Percentiles rank a stretch among this genome's conserved stretches.
These are phyloP conservation scores for Vitis rupestris DNA, from an alignment of 164 flowering plant genomes.

Conservation along the genomic window DNA sequence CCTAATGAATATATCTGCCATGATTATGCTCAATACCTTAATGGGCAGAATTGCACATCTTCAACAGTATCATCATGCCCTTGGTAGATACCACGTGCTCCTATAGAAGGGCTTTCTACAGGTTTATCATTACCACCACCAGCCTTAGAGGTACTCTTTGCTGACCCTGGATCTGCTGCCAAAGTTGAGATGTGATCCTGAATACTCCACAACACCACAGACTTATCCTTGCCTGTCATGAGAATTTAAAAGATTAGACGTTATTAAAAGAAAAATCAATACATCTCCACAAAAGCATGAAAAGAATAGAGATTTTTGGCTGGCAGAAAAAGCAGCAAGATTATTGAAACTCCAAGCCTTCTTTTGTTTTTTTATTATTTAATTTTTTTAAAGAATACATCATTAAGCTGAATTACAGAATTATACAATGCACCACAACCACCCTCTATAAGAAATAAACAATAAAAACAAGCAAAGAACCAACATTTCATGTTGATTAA, in stretches of 20 bases:
- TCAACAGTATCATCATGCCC: conserved; percentile 97
- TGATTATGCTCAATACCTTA: conserved; percentile 54
- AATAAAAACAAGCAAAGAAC: no score
- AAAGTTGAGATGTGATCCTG: conserved; percentile 79
- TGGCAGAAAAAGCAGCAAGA: no score
- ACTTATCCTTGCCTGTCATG: conserved; percentile 85
- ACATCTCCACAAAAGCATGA: neutral
- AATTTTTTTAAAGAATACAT: no score
- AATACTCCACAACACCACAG: conserved; percentile 93
- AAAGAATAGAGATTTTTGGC: no score
- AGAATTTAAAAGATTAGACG: neutral
- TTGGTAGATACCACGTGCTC: conserved; percentile 73
- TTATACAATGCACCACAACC: no score
- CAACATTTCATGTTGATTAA: no score
- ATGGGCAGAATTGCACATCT: conserved; percentile 96
- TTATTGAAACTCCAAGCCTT: no score
- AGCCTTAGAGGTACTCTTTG: conserved; percentile 53
- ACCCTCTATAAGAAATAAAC: no score
- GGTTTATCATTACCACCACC: conserved; percentile 47
- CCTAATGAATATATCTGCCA: neutral
- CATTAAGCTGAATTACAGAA: no score
- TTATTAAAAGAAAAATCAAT: no score
- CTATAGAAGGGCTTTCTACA: conserved; percentile 53
- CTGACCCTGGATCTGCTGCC: conserved; percentile 50
- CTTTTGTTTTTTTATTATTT: no score